Evolutionary conservation across 2,329 filamentous ascomycete genomes (phyloP).

Genomic region (Falciphora oryzae): DNA sequence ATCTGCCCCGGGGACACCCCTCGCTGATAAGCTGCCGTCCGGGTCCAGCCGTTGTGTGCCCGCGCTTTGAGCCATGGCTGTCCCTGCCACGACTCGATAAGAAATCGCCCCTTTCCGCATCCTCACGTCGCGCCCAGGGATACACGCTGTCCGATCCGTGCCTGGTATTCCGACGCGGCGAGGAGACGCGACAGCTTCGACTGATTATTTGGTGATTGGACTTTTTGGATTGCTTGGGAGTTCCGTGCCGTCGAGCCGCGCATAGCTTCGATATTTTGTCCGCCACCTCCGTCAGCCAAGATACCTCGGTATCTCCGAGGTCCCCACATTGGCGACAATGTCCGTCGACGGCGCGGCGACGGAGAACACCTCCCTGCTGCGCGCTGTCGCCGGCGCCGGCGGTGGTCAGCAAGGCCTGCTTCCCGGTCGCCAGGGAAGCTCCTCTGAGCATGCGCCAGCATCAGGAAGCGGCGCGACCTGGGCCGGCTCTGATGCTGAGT

Average conservation of each 20-base stretch:
- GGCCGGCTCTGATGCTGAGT: slow-evolving; percentile 47
- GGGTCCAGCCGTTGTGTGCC: no score
- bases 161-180: background rate
- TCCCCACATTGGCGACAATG: background rate
- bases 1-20: background rate
- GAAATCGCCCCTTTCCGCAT: background rate
- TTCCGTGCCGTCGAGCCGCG: background rate
- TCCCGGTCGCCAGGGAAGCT: no score
- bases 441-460: background rate
- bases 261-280: background rate
- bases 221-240: background rate
- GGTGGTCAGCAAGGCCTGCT: background rate
- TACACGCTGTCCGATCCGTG: background rate
- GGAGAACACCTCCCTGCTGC: slow-evolving; percentile 26
- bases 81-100: background rate
- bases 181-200: background rate
- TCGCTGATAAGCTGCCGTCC: no score
- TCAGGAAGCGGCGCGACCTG: slow-evolving; percentile 27
- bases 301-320: background rate
- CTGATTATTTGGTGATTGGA: no score
- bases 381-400: slow-evolving; percentile 20
- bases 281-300: background rate
- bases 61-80: background rate
- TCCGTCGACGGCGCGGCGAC: background rate
- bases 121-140: background rate